Evolutionary conservation across 2,329 filamentous ascomycete species (phyloP), one percentile per base, ranked within the genome.

Genomic region (Emericellopsis cladophorae): DNA sequence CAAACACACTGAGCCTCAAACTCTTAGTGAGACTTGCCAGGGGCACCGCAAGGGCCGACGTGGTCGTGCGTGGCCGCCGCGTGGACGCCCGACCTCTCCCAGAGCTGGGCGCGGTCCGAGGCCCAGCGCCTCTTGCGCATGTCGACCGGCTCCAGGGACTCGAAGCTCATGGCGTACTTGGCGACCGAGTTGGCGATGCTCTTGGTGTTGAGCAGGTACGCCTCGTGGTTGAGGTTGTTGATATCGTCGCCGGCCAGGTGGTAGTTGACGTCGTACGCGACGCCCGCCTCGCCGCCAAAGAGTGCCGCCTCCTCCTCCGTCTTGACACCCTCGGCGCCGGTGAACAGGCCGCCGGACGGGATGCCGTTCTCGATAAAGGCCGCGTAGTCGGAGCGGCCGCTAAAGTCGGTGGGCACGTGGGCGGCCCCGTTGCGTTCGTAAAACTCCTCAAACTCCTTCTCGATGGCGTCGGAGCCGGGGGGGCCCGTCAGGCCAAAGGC

Each of bases 321-420:
- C 68, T 81, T 82, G 54, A 77, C 54, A 5, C 62, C 70, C 54
- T 82, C 78, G 3, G 79, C 79, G 10, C 79, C 79, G 8, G 80
- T 84, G 50, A 80, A 81, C 43, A 85, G 66, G 11, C 81, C 81
- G 22, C 81, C 81, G 0, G 74, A 71, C 2, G 81, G 76, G 44
- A 84, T 79, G 9, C 76, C 76, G 47, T 71, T 72, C 51, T 73
- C 68, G 46, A 82, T 74, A 61, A 84, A 84, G 3, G 71, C 75
- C 32, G 72, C 76, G 51, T 84, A 84, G 54, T 84, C 81, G 36
- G 72, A 77, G 40, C 78, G 72, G 6, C 76, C 77, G 53, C 74
- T 71, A 51, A 85, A 85, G 36, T 72, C 70, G 21, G 77, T 77
- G 23, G 74, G 71, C 1, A 74, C 74, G 45, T 68, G 76, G 47